Evolutionary conservation across 129 eudicot species (phyloP).

Genomic region (Tanacetum coccineum): DNA sequence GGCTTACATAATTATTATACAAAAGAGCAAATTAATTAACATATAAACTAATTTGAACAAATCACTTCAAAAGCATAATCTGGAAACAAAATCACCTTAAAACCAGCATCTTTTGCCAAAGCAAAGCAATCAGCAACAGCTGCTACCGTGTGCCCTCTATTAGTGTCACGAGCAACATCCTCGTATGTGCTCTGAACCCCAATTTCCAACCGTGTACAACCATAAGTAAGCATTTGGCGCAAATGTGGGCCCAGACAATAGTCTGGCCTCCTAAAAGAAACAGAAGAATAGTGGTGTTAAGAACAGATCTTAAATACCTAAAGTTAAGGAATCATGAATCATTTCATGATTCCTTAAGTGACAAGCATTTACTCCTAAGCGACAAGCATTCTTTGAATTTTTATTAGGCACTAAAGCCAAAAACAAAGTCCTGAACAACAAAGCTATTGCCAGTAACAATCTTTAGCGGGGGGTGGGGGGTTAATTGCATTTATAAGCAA

Average conservation of each 20-base stretch:
- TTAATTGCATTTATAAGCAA: no score
- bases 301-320: neutral
- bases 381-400: no score
- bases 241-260: constrained; percentile 97
- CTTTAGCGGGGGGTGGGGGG: neutral
- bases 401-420: neutral
- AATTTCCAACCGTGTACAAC: constrained; percentile 92
- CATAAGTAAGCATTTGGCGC: constrained; percentile 92
- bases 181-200: constrained; percentile 99
- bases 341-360: neutral
- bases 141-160: constrained; percentile 97
- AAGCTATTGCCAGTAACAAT: neutral
- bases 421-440: constrained; percentile 1
- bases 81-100: constrained; percentile 50
- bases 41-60: constrained; percentile 6
- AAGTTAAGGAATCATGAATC: neutral
- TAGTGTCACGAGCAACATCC: constrained; percentile 98
- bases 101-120: constrained; percentile 98
- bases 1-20: neutral
- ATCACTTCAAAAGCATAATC: neutral
- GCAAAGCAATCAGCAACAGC: constrained; percentile 98
- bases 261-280: constrained; percentile 77
- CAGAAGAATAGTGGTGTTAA: constrained; percentile 4
- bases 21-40: neutral
- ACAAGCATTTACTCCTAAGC: neutral